phyloP scores from a whole-genome alignment of 495 filamentous ascomycete genomes.

The Hapsidospora chrysogenum region DNA sequence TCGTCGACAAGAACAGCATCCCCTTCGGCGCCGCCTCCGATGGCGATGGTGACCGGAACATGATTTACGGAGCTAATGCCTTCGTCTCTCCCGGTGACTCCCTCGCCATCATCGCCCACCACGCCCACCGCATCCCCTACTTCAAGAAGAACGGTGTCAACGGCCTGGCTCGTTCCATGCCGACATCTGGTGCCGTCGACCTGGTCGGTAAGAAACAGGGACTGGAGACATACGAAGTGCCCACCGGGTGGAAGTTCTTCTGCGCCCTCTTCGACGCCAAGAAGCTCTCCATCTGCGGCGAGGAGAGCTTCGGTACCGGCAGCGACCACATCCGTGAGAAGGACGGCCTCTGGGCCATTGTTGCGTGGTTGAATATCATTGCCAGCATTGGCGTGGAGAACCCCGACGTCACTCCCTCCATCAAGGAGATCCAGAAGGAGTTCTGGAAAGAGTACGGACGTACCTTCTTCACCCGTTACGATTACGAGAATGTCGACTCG shows the following conservation, averaged over 20 bases:
- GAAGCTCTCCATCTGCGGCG: constrained; percentile 97
- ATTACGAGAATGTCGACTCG: constrained; percentile 88
- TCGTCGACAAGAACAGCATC: constrained; percentile 76
- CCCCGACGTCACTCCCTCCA: constrained; percentile 61
- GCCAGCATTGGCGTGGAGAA: constrained; percentile 78
- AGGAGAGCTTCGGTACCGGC: constrained; percentile 97
- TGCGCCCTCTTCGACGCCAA: constrained; percentile 93
- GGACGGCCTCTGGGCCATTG: constrained; percentile 92
- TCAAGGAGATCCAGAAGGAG: constrained; percentile 85
- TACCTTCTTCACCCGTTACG: constrained; percentile 97
- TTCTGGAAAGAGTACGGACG: constrained; percentile 96
- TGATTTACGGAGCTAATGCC: constrained; percentile 94
- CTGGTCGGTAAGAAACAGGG: constrained; percentile 89
- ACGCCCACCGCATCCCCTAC: constrained; percentile 87
- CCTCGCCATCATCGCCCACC: constrained; percentile 93
- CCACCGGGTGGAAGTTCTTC: constrained; percentile 99
- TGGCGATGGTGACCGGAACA: constrained; percentile 96
- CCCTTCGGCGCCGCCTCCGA: constrained; percentile 95
- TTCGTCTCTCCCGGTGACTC: constrained; percentile 97
- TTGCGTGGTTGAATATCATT: constrained; percentile 97
- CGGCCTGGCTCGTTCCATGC: constrained; percentile 92
- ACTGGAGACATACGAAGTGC: constrained; percentile 85
- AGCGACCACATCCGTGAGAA: constrained; percentile 99
- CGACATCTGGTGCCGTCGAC: constrained; percentile 87
- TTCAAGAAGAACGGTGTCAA: constrained; percentile 95